Conservation (phyloP, 208 protist genomes). For the Angomonas ambiguus region DNA sequence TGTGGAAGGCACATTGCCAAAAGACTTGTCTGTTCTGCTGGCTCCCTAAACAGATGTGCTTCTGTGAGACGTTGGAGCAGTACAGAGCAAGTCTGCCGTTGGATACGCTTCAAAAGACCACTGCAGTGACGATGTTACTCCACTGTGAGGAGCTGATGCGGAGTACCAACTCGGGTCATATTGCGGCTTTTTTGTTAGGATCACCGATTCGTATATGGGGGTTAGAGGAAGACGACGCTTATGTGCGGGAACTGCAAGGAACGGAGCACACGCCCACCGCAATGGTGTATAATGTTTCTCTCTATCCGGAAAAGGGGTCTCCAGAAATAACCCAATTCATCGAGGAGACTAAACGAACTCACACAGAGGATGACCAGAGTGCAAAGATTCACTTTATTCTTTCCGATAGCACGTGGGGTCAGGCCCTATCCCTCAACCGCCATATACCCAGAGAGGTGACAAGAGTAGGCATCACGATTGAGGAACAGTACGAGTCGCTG, state of each 20-base stretch:
- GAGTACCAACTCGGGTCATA: conserved; percentile 80
- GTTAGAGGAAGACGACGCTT: conserved; percentile 49
- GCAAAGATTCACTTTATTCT: conserved; percentile 56
- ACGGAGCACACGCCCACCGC: neutral
- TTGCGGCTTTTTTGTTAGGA: conserved; percentile 68
- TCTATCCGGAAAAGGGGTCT: conserved; percentile 42
- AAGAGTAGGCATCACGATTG: conserved; percentile 49
- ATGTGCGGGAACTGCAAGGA: conserved; percentile 19
- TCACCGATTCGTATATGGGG: conserved; percentile 72
- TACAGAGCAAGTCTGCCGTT: conserved; percentile 30
- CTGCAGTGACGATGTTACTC: conserved; percentile 66
- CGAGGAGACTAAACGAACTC: neutral
- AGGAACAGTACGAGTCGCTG: conserved; percentile 47
- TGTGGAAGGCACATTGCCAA: conserved; percentile 45
- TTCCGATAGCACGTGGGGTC: conserved; percentile 77
- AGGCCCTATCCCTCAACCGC: conserved; percentile 70
- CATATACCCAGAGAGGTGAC: conserved; percentile 53
- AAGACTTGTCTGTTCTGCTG: conserved; percentile 74
- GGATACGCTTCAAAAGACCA: conserved; percentile 12
- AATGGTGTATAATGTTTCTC: conserved; percentile 24
- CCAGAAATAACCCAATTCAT: conserved; percentile 23
- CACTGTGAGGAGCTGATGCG: conserved; percentile 80
- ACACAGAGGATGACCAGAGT: neutral
- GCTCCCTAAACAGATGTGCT: conserved; percentile 57
- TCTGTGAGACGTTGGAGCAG: conserved; percentile 52